These are phyloP conservation scores for Podosphaera xanthii DNA, from an alignment of 2,329 filamentous ascomycete species.

Conservation along the genomic window DNA sequence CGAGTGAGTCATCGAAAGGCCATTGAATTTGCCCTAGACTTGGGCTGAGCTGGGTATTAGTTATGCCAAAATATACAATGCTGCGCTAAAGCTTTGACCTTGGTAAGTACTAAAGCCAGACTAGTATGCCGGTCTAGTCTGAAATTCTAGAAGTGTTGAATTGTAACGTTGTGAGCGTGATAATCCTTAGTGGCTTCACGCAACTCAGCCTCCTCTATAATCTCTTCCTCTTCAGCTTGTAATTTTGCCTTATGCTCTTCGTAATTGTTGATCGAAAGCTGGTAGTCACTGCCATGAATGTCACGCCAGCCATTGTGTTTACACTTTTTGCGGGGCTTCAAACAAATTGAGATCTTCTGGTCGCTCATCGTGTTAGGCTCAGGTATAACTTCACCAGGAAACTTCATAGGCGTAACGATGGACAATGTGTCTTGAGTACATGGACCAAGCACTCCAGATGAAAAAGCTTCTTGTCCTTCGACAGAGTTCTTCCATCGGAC, in stretches of 20 bases:
- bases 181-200: conserved; percentile 13
- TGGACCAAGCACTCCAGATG: conserved; percentile 11
- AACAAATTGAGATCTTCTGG: conserved; percentile 7
- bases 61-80: no score
- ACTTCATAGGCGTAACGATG: conserved; percentile 6
- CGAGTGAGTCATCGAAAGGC: no score
- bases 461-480: conserved; percentile 11
- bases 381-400: conserved; percentile 6
- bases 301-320: conserved; percentile 11
- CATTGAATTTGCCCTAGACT: no score
- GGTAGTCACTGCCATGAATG: conserved; percentile 9
- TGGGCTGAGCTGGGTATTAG: no score
- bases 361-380: neutral
- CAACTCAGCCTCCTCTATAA: conserved; percentile 14
- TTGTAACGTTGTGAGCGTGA: conserved; percentile 11
- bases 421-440: conserved; percentile 9
- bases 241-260: conserved; percentile 8
- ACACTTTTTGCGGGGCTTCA: conserved; percentile 10
- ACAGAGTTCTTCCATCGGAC: conserved; percentile 8
- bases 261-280: conserved; percentile 2
- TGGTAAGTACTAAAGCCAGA: no score
- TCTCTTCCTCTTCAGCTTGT: conserved; percentile 6
- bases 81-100: no score
- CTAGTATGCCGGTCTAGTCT: no score
- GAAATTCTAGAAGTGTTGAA: conserved; percentile 7